These are phyloP conservation scores for Salvia sclarea DNA, from an alignment of 305 asterid species.

Conservation along the genomic window DNA sequence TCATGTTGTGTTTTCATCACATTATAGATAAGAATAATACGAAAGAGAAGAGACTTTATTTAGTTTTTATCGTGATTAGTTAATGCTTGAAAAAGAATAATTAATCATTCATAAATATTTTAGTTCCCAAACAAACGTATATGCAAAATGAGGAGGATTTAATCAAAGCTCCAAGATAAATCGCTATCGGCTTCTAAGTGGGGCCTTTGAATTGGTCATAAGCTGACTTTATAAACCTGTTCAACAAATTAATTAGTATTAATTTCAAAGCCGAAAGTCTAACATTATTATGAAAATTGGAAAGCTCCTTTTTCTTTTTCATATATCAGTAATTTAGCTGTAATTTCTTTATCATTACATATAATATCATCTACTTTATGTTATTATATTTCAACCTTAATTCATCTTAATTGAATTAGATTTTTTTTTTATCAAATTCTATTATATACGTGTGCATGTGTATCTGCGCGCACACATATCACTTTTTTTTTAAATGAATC, in stretches of 20 bases:
- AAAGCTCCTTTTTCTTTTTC: constrained; percentile 30
- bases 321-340: background rate
- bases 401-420: background rate
- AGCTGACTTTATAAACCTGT: constrained; percentile 37
- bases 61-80: background rate
- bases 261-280: constrained; percentile 8
- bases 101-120: too few species aligned
- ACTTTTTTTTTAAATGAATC: too few species aligned
- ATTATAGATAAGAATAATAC: too few species aligned
- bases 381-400: background rate
- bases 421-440: too few species aligned
- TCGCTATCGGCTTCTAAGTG: constrained; percentile 34
- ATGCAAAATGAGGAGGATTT: background rate
- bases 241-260: constrained; percentile 22
- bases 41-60: too few species aligned
- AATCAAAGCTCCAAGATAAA: background rate
- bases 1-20: too few species aligned
- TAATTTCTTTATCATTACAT: background rate
- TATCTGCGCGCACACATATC: too few species aligned
- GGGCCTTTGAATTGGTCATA: constrained; percentile 53
- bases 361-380: background rate
- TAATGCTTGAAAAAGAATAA: too few species aligned
- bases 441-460: too few species aligned
- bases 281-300: constrained; percentile 16
- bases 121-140: background rate